A percentile compares a stretch with the other conserved stretches of the same genome.
These are phyloP conservation scores for Asterella californica DNA, from an alignment of 225 moss, liverwort and hornwort genomes.

Conservation along the genomic window DNA sequence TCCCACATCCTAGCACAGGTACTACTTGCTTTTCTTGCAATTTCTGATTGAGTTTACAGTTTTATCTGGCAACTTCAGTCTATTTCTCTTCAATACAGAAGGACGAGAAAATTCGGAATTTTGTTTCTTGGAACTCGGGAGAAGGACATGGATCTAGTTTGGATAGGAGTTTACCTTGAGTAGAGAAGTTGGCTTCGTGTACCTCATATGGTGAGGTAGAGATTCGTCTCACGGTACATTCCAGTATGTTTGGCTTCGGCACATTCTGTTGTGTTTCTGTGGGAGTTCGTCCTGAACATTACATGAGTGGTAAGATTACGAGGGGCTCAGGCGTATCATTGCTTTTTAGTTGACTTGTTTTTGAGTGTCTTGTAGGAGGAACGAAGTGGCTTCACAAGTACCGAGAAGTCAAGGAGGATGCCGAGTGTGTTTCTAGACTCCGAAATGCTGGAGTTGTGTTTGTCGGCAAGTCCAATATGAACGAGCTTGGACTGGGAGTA, in stretches of 20 bases:
- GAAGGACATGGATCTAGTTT: not conserved
- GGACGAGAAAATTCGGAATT: not conserved
- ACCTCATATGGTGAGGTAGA: not conserved
- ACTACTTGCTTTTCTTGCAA: not conserved
- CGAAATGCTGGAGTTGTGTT: constrained; percentile 71
- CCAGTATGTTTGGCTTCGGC: not conserved
- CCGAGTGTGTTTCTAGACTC: constrained; percentile 62
- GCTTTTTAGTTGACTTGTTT: not conserved
- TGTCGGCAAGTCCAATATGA: constrained; percentile 88
- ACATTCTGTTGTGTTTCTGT: not conserved
- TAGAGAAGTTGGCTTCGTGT: not conserved
- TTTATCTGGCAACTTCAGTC: not conserved
- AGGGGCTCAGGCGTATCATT: no score
- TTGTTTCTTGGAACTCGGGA: not conserved
- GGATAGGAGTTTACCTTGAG: not conserved
- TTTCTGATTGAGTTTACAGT: not conserved
- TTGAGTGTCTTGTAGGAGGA: constrained; percentile 47
- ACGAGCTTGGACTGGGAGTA: constrained; percentile 89
- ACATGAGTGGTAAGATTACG: no score
- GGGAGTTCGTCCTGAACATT: not conserved
- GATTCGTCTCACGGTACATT: not conserved
- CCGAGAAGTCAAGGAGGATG: constrained; percentile 79
- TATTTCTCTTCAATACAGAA: not conserved
- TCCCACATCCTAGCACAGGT: constrained; percentile 91
- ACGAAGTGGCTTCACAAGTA: constrained; percentile 75